These are phyloP conservation scores for Vitis riparia DNA, from an alignment of 164 flowering plant species.

Conservation along the genomic window DNA sequence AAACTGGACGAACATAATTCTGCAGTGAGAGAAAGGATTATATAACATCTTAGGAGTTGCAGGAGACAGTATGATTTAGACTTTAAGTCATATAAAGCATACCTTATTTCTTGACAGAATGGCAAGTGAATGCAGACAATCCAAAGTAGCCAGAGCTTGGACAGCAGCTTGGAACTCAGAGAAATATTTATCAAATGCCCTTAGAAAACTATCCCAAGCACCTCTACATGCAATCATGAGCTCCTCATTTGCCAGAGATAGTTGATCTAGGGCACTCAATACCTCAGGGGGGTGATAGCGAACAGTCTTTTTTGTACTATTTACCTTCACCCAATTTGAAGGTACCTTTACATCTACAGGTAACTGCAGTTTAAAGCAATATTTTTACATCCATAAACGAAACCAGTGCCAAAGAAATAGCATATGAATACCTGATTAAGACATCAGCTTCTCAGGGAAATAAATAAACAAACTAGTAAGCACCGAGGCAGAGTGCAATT, in stretches of 20 bases:
- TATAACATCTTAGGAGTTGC: conserved; percentile 6
- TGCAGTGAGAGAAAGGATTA: conserved; percentile 33
- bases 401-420: too few relatives aligned
- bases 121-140: conserved; percentile 86
- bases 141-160: conserved; percentile 89
- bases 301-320: conserved; percentile 80
- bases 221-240: conserved; percentile 58
- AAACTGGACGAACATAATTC: conserved; percentile 84
- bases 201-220: conserved; percentile 75
- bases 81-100: neutral
- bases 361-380: conserved; percentile 46
- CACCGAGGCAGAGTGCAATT: neutral
- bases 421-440: too few relatives aligned
- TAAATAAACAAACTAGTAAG: neutral
- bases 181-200: conserved; percentile 59
- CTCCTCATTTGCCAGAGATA: conserved; percentile 76
- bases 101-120: conserved; percentile 81
- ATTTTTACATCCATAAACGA: neutral
- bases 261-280: conserved; percentile 55
- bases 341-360: conserved; percentile 70
- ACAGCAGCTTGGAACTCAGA: conserved; percentile 84
- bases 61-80: neutral
- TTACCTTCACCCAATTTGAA: conserved; percentile 77
- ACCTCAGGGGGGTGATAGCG: conserved; percentile 97
- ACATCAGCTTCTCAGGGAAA: neutral